A percentile compares a stretch with the other conserved stretches of the same genome.
Evolutionary conservation across 2,329 filamentous ascomycete species (phyloP).

Genomic region (Aspergillus pseudotamarii): DNA sequence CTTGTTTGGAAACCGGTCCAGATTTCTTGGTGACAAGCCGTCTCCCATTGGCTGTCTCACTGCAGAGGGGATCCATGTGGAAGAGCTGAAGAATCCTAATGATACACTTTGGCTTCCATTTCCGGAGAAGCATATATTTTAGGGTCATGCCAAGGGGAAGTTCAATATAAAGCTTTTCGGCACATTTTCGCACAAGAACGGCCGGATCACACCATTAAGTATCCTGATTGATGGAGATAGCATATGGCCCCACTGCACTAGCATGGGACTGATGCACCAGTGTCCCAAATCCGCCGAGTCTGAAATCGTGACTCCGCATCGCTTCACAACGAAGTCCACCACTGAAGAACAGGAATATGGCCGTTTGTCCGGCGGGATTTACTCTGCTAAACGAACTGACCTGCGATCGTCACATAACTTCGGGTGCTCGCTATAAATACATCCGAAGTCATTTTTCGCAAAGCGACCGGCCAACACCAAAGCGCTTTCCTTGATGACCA

Average conservation of each 20-base stretch:
- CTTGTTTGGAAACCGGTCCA: neutral
- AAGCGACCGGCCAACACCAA: neutral
- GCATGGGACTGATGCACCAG: neutral
- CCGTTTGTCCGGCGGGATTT: neutral
- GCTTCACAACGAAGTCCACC: conserved; percentile 7
- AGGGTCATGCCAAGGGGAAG: neutral
- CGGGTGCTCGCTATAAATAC: neutral
- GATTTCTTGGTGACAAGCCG: neutral
- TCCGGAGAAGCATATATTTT: neutral
- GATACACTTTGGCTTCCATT: neutral
- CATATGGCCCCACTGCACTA: conserved; percentile 1
- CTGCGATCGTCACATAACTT: neutral
- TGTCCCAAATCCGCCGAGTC: conserved; percentile 1
- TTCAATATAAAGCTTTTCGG: neutral
- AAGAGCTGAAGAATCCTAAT: neutral
- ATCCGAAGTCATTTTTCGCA: neutral
- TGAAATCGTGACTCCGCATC: neutral
- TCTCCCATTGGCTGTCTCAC: neutral
- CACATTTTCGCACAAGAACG: neutral
- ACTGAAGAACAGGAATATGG: conserved; percentile 7
- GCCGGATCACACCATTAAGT: neutral
- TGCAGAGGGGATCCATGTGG: neutral
- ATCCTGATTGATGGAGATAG: conserved; percentile 2
- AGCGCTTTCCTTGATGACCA: neutral
- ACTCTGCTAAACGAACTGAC: neutral